Conservation (phyloP, 2,329 filamentous ascomycete species). For the Diaporthe velutina region DNA sequence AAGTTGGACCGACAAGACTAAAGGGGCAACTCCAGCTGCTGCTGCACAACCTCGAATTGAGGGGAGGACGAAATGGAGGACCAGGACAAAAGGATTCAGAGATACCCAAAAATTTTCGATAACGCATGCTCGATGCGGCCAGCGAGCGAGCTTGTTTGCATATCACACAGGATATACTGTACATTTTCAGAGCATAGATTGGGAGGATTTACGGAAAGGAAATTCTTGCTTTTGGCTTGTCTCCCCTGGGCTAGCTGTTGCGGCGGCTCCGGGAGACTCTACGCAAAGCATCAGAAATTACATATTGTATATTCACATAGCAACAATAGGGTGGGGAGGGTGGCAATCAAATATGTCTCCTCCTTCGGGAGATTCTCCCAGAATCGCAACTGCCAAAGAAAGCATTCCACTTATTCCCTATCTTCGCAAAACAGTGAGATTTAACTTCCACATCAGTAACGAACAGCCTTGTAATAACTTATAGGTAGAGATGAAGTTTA, state of each 20-base stretch:
- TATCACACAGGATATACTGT: slow-evolving; percentile 33
- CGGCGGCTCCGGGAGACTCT: neutral
- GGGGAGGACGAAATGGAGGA: neutral
- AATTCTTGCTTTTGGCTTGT: neutral
- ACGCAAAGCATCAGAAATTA: neutral
- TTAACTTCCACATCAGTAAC: neutral
- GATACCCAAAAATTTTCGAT: slow-evolving; percentile 33
- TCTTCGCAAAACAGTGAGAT: too few relatives aligned
- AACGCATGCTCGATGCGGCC: neutral
- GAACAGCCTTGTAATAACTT: too few relatives aligned
- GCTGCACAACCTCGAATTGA: neutral
- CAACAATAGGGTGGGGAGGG: neutral
- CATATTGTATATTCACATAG: slow-evolving; percentile 13
- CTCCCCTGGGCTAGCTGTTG: neutral
- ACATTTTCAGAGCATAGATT: slow-evolving; percentile 30
- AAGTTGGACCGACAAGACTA: slow-evolving; percentile 39
- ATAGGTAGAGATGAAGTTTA: neutral
- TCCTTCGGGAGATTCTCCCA: neutral
- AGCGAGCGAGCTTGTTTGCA: slow-evolving; percentile 33
- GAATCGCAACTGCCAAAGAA: neutral
- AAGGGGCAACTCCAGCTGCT: neutral
- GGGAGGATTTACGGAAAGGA: slow-evolving; percentile 3
- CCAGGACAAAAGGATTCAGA: slow-evolving; percentile 19
- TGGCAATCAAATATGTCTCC: neutral
- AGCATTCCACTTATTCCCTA: neutral